Evolutionary conservation across 306 rosid genomes (phyloP).

Genomic region (Trichosanthes truncata): DNA sequence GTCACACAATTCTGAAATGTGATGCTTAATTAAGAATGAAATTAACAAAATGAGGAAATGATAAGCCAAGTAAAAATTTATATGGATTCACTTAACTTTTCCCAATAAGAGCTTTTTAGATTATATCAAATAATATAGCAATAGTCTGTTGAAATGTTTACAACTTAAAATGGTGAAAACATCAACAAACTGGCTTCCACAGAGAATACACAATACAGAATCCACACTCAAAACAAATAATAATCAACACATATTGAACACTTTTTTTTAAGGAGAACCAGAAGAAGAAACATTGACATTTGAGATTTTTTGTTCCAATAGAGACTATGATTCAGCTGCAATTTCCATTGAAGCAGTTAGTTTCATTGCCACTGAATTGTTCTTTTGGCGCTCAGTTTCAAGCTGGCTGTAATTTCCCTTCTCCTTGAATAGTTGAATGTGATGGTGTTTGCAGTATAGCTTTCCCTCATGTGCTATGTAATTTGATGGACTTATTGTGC

Average conservation of each 20-base stretch:
- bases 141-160: not conserved
- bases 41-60: no score
- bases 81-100: not conserved
- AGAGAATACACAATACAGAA: not conserved
- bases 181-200: not conserved
- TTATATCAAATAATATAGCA: not conserved
- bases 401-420: slow-evolving; percentile 20
- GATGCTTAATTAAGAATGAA: not conserved
- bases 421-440: slow-evolving; percentile 89
- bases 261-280: not conserved
- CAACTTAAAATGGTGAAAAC: not conserved
- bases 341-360: not conserved
- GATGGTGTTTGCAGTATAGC: slow-evolving; percentile 92
- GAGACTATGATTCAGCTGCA: slow-evolving; percentile 4
- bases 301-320: not conserved
- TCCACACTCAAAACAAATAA: not conserved
- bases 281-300: not conserved
- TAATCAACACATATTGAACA: not conserved
- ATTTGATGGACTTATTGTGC: slow-evolving; percentile 76
- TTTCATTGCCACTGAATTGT: not conserved
- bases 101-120: not conserved
- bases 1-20: no score
- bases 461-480: slow-evolving; percentile 87
- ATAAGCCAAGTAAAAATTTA: not conserved
- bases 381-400: slow-evolving; percentile 7